These are phyloP conservation scores for Quercus lobata DNA, from an alignment of 331 rosid genomes.

Conservation along the genomic window DNA sequence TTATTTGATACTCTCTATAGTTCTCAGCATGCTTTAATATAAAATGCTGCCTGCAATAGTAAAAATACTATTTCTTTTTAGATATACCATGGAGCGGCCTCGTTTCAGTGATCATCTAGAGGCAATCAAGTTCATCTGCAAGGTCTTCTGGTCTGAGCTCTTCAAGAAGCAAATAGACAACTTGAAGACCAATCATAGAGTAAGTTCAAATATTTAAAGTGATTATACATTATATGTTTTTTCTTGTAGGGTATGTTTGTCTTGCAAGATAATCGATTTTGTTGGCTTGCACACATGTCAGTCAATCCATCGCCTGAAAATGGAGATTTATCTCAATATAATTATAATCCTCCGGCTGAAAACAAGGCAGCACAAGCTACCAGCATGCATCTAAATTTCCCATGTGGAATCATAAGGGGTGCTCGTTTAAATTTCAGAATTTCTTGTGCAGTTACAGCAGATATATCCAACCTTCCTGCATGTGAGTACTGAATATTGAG, in stretches of 20 bases:
- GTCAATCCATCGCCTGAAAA: conserved; percentile 56
- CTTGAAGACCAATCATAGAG: conserved; percentile 94
- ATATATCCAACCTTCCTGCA: conserved; percentile 83
- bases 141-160: conserved; percentile 97
- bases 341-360: conserved; percentile 35
- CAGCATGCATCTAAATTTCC: conserved; percentile 90
- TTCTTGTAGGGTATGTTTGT: conserved; percentile 83
- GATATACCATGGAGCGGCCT: conserved; percentile 93
- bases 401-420: conserved; percentile 93
- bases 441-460: conserved; percentile 95
- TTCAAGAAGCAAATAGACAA: conserved; percentile 98
- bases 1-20: neutral
- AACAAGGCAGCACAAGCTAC: conserved; percentile 57
- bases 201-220: conserved; percentile 27
- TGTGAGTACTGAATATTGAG: conserved; percentile 43
- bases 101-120: conserved; percentile 89
- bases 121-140: conserved; percentile 95
- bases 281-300: conserved; percentile 79
- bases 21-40: neutral
- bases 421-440: conserved; percentile 94
- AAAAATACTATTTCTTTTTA: conserved; percentile 13
- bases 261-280: conserved; percentile 84
- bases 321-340: conserved; percentile 35
- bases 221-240: neutral
- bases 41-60: neutral